Percentiles rank a stretch among this genome's conserved stretches.
Conservation (phyloP, 164 flowering plant genomes). For the Taxillus chinensis region DNA sequence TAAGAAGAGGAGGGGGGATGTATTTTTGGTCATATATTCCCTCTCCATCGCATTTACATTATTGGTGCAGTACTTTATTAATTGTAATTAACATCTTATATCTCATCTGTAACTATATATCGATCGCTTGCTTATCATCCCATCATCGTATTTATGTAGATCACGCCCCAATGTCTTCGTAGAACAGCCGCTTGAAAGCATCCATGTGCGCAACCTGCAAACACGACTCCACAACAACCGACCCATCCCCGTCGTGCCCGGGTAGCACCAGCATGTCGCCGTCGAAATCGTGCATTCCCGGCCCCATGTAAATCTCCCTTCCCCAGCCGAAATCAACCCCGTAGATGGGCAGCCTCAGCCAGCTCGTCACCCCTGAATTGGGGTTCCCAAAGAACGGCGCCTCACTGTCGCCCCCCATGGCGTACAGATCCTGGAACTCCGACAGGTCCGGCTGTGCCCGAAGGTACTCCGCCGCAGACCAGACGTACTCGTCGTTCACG, state of each 20-base stretch:
- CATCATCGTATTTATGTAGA: no score
- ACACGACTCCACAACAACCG: slow-evolving; percentile 20
- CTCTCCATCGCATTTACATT: no score
- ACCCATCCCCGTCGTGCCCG: slow-evolving; percentile 28
- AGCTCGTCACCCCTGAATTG: slow-evolving; percentile 21
- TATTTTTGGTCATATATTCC: no score
- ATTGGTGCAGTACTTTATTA: no score
- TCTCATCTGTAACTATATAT: no score
- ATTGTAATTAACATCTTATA: no score
- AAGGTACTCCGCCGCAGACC: slow-evolving; percentile 12
- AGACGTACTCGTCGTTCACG: slow-evolving; percentile 24
- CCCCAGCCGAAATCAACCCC: slow-evolving; percentile 49
- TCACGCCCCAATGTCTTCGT: not conserved
- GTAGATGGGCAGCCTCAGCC: slow-evolving; percentile 22
- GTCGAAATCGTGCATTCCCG: slow-evolving; percentile 21
- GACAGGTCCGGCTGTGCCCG: not conserved
- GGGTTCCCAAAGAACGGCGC: slow-evolving; percentile 24
- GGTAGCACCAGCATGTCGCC: slow-evolving; percentile 31
- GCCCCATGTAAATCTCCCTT: slow-evolving; percentile 31
- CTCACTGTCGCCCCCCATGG: not conserved
- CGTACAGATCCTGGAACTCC: not conserved
- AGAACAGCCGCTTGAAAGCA: not conserved
- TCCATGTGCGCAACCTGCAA: slow-evolving; percentile 30
- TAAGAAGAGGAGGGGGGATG: no score
- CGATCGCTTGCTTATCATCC: no score